Conservation (phyloP, 1,284 basidiomycete species). For the Naganishia albida region DNA sequence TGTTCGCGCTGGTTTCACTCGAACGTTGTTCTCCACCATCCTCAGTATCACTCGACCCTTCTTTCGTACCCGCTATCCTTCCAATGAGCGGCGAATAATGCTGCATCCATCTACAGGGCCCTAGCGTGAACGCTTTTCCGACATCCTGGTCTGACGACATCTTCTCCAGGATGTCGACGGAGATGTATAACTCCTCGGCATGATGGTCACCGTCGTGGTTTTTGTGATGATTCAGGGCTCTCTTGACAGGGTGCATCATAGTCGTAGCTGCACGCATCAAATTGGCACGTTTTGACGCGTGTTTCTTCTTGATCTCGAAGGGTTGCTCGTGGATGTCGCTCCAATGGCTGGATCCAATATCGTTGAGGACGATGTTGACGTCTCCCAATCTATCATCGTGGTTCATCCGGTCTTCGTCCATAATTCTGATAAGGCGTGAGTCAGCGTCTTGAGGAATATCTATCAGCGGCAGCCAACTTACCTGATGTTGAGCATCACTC, state of each 20-base stretch:
- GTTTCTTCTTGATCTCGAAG: slow-evolving; percentile 19
- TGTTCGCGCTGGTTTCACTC: not conserved
- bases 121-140: slow-evolving; percentile 56
- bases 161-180: slow-evolving; percentile 53
- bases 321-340: slow-evolving; percentile 16
- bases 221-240: slow-evolving; percentile 9
- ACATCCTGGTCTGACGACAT: slow-evolving; percentile 46
- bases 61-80: slow-evolving; percentile 43
- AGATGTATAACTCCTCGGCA: slow-evolving; percentile 42
- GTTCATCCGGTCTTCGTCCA: slow-evolving; percentile 57
- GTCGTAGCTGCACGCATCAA: slow-evolving; percentile 7
- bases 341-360: slow-evolving; percentile 17
- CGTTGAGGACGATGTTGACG: slow-evolving; percentile 38
- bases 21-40: slow-evolving; percentile 34
- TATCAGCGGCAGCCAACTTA: not conserved
- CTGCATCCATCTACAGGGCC: slow-evolving; percentile 49
- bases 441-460: not conserved
- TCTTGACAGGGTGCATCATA: slow-evolving; percentile 7
- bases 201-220: slow-evolving; percentile 4
- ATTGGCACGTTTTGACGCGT: slow-evolving; percentile 28
- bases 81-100: slow-evolving; percentile 52
- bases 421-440: slow-evolving; percentile 37
- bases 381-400: slow-evolving; percentile 58
- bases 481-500: slow-evolving; percentile 51
- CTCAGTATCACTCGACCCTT: slow-evolving; percentile 37